A percentile compares a stretch with the other conserved stretches of the same genome.
Evolutionary conservation across 2,329 filamentous ascomycete genomes (phyloP).

Genomic region (Onygena corvina): DNA sequence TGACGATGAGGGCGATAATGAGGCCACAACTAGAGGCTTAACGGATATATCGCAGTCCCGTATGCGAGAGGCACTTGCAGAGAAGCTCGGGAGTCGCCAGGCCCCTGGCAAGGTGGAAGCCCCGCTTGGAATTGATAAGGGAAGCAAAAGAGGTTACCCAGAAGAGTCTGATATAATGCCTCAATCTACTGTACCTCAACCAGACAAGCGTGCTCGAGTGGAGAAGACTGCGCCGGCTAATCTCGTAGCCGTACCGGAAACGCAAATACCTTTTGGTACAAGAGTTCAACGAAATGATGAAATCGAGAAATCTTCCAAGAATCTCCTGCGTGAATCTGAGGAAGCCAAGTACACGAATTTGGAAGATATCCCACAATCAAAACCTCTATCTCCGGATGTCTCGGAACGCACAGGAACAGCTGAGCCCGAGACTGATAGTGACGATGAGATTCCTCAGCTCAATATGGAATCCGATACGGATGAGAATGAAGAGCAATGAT

Average conservation of each 20-base stretch:
- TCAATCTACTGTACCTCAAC: not conserved
- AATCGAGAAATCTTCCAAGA: not conserved
- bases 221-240: not conserved
- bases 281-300: not conserved
- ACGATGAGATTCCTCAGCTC: constrained; percentile 40
- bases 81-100: constrained; percentile 17
- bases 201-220: not conserved
- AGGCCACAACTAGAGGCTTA: not conserved
- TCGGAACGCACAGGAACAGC: too few relatives aligned
- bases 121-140: not conserved
- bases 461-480: constrained; percentile 38
- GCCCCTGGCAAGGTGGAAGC: constrained; percentile 14
- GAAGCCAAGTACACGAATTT: not conserved
- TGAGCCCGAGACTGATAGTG: constrained; percentile 31
- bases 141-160: constrained; percentile 2
- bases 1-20: constrained; percentile 20
- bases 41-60: not conserved
- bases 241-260: not conserved
- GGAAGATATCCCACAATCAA: not conserved
- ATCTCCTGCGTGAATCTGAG: not conserved
- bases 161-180: not conserved
- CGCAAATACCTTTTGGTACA: not conserved
- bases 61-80: not conserved
- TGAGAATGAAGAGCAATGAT: constrained; percentile 26
- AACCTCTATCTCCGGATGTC: not conserved